Conservation (phyloP, 805 yeast genomes). For the Limtongozyma cylindracea region DNA sequence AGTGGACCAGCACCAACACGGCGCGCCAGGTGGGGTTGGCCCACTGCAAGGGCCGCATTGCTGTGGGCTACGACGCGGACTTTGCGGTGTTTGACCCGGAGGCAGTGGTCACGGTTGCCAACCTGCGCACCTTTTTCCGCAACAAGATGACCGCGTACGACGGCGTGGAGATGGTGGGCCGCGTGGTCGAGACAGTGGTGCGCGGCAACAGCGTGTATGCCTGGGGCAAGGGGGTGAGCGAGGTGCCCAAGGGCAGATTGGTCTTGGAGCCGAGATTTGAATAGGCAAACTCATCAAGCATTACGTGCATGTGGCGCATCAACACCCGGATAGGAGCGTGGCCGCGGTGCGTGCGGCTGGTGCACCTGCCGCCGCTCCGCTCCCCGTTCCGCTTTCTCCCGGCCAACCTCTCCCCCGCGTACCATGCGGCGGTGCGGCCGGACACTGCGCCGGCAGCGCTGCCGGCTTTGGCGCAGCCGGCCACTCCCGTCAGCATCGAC, state of each 20-base stretch:
- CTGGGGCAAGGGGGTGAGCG: conserved; percentile 20
- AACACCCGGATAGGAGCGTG: not conserved
- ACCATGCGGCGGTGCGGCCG: no score
- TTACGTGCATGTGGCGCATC: not conserved
- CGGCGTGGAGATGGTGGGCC: conserved; percentile 42
- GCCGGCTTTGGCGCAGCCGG: no score
- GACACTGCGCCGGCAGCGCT: no score
- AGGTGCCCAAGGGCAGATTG: conserved; percentile 29
- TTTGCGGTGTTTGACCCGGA: conserved; percentile 58
- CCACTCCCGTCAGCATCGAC: no score
- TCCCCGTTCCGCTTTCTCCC: no score
- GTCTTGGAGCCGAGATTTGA: conserved; percentile 29
- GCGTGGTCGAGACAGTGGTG: conserved; percentile 56
- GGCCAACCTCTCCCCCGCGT: no score
- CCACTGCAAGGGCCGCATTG: conserved; percentile 47
- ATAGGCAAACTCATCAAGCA: not conserved
- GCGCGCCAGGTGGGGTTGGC: conserved; percentile 65
- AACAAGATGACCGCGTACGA: conserved; percentile 78
- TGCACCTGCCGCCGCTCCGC: no score
- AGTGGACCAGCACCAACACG: conserved; percentile 68
- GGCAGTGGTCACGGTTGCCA: conserved; percentile 19
- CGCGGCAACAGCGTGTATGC: conserved; percentile 51
- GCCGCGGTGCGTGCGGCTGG: not conserved
- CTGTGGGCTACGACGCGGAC: conserved; percentile 71
- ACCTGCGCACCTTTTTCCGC: conserved; percentile 40